Evolutionary conservation across 768 basidiomycete species (phyloP), one percentile per base, ranked within the genome.

Genomic region (Cystofilobasidium bisporidii): DNA sequence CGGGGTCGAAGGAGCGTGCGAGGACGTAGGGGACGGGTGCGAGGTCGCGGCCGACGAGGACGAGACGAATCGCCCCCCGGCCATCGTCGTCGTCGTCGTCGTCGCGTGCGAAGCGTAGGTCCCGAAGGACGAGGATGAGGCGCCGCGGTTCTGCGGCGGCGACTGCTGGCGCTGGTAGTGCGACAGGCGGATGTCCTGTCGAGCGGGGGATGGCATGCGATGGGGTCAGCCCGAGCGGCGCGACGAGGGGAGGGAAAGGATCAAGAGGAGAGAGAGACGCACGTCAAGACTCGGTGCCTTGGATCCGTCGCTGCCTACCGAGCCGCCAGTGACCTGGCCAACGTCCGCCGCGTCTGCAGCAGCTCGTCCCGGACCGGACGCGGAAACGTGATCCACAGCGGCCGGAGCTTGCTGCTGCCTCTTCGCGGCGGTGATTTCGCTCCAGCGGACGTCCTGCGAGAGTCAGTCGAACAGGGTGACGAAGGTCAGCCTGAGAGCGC

Each of bases 151-250:
- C 24, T 55, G 50, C 18, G 50, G 26, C 14, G 50, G 50, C 18
- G 18, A 55, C 50, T 55, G 50, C 26, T 55, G 50, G 50, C 50
- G 50, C 24, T 30, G 50, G 50, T 55, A 28, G 50, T 55, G 50
- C 18, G 10, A 11, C 24, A 8, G 50, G 5, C 30, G 50, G 50
- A 55, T 3, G 24, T 55, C 50, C 50, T 55, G n/a, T n/a, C n/a
- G n/a, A 8, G 10, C 12, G 26, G 5, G 20, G 50, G 30, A 50
- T 9, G 48, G 48, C 9, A 24, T 55, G 3, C 9, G 3, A 5
- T 3, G 18, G 10, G 9, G 12, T 55, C 50, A 55, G 24, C 18
- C 18, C 8, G 6, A 6, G 5, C 50, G 14, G 6, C 11, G 6
- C 24, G 3, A 26, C 10, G 6, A 12, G 11, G 24, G 18, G 24